These are phyloP conservation scores for Phlebopus sp. DNA, from an alignment of 1,284 basidiomycete genomes.

Conservation along the genomic window DNA sequence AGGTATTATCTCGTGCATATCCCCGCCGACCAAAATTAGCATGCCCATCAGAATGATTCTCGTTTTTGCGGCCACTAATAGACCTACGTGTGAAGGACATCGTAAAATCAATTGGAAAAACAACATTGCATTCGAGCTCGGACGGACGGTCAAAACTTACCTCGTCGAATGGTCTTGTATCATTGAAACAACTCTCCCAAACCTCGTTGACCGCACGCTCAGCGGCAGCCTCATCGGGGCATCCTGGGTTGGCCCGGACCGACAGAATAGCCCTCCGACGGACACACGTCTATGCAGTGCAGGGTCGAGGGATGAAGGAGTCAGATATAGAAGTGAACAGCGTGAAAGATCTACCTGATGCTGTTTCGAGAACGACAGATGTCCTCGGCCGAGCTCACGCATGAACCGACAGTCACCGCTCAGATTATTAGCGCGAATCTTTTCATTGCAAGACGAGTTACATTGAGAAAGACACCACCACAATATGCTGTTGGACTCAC, in stretches of 20 bases:
- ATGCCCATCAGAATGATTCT: background rate
- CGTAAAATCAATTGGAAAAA: constrained; percentile 1
- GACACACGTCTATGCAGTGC: constrained; percentile 69
- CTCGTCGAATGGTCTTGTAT: constrained; percentile 97
- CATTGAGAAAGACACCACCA: background rate
- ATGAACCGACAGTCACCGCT: constrained; percentile 89
- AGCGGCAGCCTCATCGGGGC: constrained; percentile 73
- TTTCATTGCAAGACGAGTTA: background rate
- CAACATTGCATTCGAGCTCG: background rate
- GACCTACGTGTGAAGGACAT: constrained; percentile 27
- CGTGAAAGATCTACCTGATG: constrained; percentile 67
- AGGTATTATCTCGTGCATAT: too few relatives aligned
- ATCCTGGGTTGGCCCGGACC: constrained; percentile 80
- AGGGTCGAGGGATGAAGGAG: constrained; percentile 2
- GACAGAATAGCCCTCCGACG: constrained; percentile 84
- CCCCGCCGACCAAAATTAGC: too few relatives aligned
- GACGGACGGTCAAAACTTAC: constrained; percentile 38
- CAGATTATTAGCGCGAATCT: constrained; percentile 94
- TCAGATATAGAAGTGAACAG: constrained; percentile 9
- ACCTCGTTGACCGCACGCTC: constrained; percentile 93
- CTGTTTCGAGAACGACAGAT: constrained; percentile 82
- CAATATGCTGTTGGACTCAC: constrained; percentile 44
- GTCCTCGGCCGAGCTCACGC: constrained; percentile 78
- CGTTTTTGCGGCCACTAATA: constrained; percentile 20
- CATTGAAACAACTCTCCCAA: constrained; percentile 93